phyloP scores from a whole-genome alignment of 2,329 filamentous ascomycete species.

The Pseudogymnoascus sp. region DNA sequence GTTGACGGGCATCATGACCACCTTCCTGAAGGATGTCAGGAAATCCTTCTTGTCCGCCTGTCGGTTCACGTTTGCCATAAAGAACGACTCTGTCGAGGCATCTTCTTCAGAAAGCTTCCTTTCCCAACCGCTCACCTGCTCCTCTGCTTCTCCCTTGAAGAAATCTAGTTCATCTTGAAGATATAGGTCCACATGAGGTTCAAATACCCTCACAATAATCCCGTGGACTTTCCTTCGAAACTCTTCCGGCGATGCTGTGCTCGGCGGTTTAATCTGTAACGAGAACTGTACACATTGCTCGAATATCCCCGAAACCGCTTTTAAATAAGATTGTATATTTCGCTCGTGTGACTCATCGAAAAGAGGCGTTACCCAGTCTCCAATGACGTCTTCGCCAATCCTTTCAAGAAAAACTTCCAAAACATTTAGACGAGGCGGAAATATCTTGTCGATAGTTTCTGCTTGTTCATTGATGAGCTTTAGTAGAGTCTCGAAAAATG shows the following conservation, averaged over 20 bases:
- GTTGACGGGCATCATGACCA: slow-evolving; percentile 97
- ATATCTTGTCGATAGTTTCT: slow-evolving; percentile 70
- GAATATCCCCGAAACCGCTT: slow-evolving; percentile 78
- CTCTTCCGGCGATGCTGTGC: slow-evolving; percentile 46
- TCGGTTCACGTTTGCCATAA: slow-evolving; percentile 90
- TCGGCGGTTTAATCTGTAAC: slow-evolving; percentile 58
- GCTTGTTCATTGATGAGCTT: slow-evolving; percentile 75
- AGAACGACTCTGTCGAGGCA: slow-evolving; percentile 82
- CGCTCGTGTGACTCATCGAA: slow-evolving; percentile 80
- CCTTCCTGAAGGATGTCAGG: slow-evolving; percentile 91
- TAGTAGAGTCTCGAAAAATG: slow-evolving; percentile 70
- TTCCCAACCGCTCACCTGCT: slow-evolving; percentile 78
- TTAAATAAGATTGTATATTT: slow-evolving; percentile 69
- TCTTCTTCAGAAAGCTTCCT: slow-evolving; percentile 87
- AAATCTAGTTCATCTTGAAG: slow-evolving; percentile 82
- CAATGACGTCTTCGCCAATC: slow-evolving; percentile 69
- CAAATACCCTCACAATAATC: slow-evolving; percentile 66
- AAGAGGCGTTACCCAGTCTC: slow-evolving; percentile 78
- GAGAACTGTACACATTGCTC: slow-evolving; percentile 76
- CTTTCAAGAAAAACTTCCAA: slow-evolving; percentile 74
- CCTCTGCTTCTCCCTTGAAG: slow-evolving; percentile 68
- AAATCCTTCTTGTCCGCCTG: slow-evolving; percentile 97
- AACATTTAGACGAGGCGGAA: slow-evolving; percentile 60
- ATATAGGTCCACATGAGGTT: slow-evolving; percentile 89
- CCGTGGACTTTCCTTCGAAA: slow-evolving; percentile 57